These are phyloP conservation scores for Chaetomiaceae sp. DNA, from an alignment of 2,329 filamentous ascomycete genomes.

Conservation along the genomic window DNA sequence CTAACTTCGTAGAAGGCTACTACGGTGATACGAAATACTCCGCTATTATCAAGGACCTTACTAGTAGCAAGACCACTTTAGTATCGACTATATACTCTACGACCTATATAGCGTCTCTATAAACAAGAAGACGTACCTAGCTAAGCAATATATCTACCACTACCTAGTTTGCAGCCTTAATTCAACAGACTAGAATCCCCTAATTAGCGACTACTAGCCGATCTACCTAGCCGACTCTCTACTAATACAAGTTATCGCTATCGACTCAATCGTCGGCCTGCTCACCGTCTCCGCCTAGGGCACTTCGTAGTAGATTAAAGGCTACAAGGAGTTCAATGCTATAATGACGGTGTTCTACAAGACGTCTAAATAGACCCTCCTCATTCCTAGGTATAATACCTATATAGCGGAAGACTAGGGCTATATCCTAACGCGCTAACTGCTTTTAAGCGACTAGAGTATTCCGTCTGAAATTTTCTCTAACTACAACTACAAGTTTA, in stretches of 20 bases:
- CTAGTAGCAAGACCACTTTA: not conserved
- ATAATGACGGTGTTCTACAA: not conserved
- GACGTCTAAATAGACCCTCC: not conserved
- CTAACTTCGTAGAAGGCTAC: not conserved
- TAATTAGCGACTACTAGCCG: not conserved
- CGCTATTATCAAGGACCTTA: not conserved
- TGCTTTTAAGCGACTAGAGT: not conserved
- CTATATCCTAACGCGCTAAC: not conserved
- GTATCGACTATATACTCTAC: not conserved
- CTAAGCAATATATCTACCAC: not conserved
- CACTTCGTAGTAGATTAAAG: not conserved
- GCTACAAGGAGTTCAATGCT: not conserved
- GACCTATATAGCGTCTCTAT: not conserved
- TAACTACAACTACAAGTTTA: not conserved
- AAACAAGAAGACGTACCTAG: not conserved
- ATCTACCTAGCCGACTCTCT: not conserved
- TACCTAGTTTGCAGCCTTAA: not conserved
- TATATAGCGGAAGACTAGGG: not conserved
- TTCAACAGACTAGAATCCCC: not conserved
- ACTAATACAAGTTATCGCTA: not conserved
- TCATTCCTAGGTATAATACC: not conserved
- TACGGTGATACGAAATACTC: not conserved
- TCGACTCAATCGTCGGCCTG: not conserved
- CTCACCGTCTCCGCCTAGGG: not conserved
- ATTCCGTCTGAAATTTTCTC: not conserved